Percentiles rank a stretch among this genome's conserved stretches.
Evolutionary conservation across 2,329 filamentous ascomycete species (phyloP).

Genomic region (Penicillium sp.): DNA sequence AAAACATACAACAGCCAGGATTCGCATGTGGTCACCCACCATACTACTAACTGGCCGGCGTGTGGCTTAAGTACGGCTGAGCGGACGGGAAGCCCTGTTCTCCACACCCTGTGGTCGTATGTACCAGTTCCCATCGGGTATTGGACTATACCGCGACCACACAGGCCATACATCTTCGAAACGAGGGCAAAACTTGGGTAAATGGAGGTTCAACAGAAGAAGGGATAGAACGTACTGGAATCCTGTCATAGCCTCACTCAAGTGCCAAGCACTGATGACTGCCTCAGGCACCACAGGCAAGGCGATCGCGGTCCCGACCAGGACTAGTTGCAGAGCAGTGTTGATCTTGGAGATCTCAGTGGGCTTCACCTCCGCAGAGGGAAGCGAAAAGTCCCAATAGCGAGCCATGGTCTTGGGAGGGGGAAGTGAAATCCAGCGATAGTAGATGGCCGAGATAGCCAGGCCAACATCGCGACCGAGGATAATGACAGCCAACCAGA

Average conservation of each 20-base stretch:
- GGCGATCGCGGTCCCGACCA: slow-evolving; percentile 82
- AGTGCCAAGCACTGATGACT: slow-evolving; percentile 57
- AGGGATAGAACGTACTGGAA: slow-evolving; percentile 42
- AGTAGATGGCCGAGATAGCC: slow-evolving; percentile 86
- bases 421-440: slow-evolving; percentile 90
- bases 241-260: slow-evolving; percentile 62
- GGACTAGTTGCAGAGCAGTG: slow-evolving; percentile 83
- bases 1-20: slow-evolving; percentile 50
- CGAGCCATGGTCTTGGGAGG: slow-evolving; percentile 87
- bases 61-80: slow-evolving; percentile 53
- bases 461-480: slow-evolving; percentile 84
- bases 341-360: slow-evolving; percentile 66
- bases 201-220: neutral
- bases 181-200: neutral
- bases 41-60: slow-evolving; percentile 52
- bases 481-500: slow-evolving; percentile 88
- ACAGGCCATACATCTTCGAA: neutral
- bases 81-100: slow-evolving; percentile 53
- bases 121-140: slow-evolving; percentile 18
- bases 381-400: slow-evolving; percentile 97
- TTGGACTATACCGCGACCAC: slow-evolving; percentile 11
- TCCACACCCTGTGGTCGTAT: slow-evolving; percentile 52
- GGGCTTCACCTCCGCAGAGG: slow-evolving; percentile 49
- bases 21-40: slow-evolving; percentile 53
- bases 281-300: slow-evolving; percentile 68